Base-by-base conservation (phyloP, 2,329 filamentous ascomycete genomes). In the Coniochaeta sp. region DNA sequence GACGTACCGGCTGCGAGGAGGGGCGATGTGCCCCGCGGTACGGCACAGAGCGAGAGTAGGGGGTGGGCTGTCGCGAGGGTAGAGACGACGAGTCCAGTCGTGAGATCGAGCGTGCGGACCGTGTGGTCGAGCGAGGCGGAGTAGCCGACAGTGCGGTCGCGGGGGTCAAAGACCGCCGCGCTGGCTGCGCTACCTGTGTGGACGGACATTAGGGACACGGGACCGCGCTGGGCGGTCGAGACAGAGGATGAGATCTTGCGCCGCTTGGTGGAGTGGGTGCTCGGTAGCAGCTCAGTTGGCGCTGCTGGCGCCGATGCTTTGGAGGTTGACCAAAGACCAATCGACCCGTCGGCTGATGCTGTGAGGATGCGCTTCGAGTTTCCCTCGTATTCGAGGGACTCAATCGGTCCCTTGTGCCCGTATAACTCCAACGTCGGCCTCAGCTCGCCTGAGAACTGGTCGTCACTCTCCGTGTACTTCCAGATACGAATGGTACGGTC, bases 101-200 rank as follows among this genome's bases (percentile, higher is more conserved):
- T 88, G 55, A 99, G 82, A 77, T 99, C 95, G 77, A 96, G 89
- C 0, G 95, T 98, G 64, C 89, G 88, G 67, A 98, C 79, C 1
- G 90, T 90, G 79, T 96, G 93, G 77, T 99, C 96, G 77, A 90
- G 89, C 19, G 92, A 96, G 24, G 88, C 86, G 1, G 91, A 93
- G 79, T 99, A 98, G 55, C 90, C 93, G 44, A 97, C 91, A 16
- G 91, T 96, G 12, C 87, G 76, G 74, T 98, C 93, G 59, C 85
- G 81, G 5, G 88, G 88, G 74, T 96, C 91, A 78, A 99, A 98
- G 56, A 91, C 82, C 40, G 89, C 89, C 59, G 88, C 89, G 1
- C 90, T 90, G 52, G 93, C 91, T 52, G 89, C 83, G 12, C 86
- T 82, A n/a, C 52, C 52, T 60, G 84, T 84, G 81, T 97, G 89